Percentiles rank a stretch among this genome's conserved stretches.
Conservation (phyloP, 345 rosid genomes). For the Populus euphratica region DNA sequence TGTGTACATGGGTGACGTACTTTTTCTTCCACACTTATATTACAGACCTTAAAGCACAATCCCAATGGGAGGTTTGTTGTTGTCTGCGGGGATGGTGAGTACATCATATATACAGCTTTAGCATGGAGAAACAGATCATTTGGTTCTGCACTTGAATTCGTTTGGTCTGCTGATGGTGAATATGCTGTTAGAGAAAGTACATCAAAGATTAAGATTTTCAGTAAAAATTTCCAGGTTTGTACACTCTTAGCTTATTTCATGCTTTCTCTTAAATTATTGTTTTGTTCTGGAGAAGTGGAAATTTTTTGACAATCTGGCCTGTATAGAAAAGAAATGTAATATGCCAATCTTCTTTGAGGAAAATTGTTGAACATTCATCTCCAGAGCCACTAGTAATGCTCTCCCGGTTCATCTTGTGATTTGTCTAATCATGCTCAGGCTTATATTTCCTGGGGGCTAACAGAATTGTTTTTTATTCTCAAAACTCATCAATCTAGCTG, state of each 20-base stretch:
- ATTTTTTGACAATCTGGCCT: background rate
- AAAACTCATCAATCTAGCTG: background rate
- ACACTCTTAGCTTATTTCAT: background rate
- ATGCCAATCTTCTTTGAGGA: background rate
- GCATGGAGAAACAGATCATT: conserved; percentile 99
- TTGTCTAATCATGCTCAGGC: background rate
- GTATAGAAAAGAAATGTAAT: background rate
- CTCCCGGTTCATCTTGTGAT: background rate
- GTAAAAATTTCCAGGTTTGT: conserved; percentile 91
- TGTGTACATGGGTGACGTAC: conserved; percentile 2
- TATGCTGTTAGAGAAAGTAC: conserved; percentile 97
- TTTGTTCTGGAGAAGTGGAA: background rate
- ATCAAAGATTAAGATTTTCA: conserved; percentile 84
- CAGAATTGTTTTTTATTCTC: background rate
- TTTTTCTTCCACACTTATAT: conserved; percentile 1
- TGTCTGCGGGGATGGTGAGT: conserved; percentile 99
- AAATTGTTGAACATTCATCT: background rate
- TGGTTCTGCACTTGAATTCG: conserved; percentile 96
- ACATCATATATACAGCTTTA: conserved; percentile 92
- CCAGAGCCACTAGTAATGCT: background rate
- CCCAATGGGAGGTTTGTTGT: conserved; percentile 98
- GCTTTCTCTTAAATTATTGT: background rate
- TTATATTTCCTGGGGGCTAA: background rate
- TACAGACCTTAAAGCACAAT: conserved; percentile 92
- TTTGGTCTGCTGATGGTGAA: conserved; percentile 97